Conservation (phyloP, 345 rosid species). For the Camelina laxa region DNA sequence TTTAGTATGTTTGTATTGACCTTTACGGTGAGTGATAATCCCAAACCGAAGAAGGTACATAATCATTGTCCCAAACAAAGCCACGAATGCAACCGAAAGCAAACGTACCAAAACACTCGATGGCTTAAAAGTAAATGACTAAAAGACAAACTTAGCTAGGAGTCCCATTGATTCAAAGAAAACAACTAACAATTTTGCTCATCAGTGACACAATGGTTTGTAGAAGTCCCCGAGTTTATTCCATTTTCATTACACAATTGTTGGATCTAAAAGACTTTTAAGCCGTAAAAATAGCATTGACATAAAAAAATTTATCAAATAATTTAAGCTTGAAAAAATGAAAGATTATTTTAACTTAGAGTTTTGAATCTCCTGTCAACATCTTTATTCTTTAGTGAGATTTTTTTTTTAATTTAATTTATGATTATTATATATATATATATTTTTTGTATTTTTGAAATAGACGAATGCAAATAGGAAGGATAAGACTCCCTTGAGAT, state of each 20-base stretch:
- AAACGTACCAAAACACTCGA: constrained; percentile 33
- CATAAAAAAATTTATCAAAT: background rate
- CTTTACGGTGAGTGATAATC: constrained; percentile 42
- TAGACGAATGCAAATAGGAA: background rate
- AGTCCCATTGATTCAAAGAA: constrained; percentile 21
- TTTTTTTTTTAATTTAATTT: background rate
- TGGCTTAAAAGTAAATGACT: constrained; percentile 32
- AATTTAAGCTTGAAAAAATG: background rate
- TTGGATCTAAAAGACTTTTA: background rate
- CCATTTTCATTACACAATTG: background rate
- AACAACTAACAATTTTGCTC: constrained; percentile 20
- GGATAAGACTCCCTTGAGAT: background rate
- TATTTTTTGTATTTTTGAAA: background rate
- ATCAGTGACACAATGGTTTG: background rate
- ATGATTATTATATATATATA: no score
- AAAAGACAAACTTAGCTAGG: constrained; percentile 25
- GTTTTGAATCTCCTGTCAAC: background rate
- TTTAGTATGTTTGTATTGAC: constrained; percentile 35
- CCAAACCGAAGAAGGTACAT: constrained; percentile 45
- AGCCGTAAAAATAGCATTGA: background rate
- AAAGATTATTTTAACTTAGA: background rate
- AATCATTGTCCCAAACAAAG: constrained; percentile 44
- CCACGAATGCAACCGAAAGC: constrained; percentile 46
- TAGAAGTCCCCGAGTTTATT: background rate
- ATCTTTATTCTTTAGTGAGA: background rate